Base-by-base conservation (phyloP, 2,329 filamentous ascomycete genomes). In the Colletotrichum simmondsii region DNA sequence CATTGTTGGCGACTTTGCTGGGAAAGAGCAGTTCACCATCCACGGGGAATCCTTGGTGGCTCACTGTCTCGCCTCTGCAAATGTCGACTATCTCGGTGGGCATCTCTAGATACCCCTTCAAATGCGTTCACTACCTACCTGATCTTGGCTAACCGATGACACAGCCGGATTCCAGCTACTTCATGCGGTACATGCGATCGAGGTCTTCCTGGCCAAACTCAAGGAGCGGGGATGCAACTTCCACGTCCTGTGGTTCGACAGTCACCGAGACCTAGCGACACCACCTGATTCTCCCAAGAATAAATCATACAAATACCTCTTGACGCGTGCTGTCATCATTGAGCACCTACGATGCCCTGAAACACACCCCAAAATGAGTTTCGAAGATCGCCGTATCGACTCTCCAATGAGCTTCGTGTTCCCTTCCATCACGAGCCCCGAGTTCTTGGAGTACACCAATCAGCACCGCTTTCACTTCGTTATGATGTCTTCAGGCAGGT, bases 1-100 rank as follows among this genome's bases (percentile, higher is more conserved):
- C 76, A 87, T 95, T 2, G 89, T 95, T 4, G 92, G 93, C 53
- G 93, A 95, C 78, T 95, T 93, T 81, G 92, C 92, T 4, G 93
- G 93, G 26, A 90, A 90, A 72, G 93, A 94, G 78, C 85, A 92
- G 12, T 95, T 95, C 78, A 83, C 92, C 26, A 87, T 95, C 35
- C 92, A 95, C 75, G 93, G 93, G 35, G 92, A 95, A 77, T 92
- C 92, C 0, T 80, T 95, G n/a, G 83, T 95, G 12, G 83, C 90
- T 7, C 83, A 93, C 71, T 92, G 89, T 76, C 88, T 95, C 60
- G 82, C 84, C n/a, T 86, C 92, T 75, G 83, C 87, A 12, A 85
- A 87, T 26, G 87, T 95, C 53, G 91, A 95, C 77, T 93, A 93
- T 75, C 77, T 87, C 66, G 80, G 86, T 88, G 80, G 71, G 80